A percentile compares a stretch with the other conserved stretches of the same genome.
Conservation (phyloP, 257 asterid genomes). For the Solanum infundibuliforme region DNA sequence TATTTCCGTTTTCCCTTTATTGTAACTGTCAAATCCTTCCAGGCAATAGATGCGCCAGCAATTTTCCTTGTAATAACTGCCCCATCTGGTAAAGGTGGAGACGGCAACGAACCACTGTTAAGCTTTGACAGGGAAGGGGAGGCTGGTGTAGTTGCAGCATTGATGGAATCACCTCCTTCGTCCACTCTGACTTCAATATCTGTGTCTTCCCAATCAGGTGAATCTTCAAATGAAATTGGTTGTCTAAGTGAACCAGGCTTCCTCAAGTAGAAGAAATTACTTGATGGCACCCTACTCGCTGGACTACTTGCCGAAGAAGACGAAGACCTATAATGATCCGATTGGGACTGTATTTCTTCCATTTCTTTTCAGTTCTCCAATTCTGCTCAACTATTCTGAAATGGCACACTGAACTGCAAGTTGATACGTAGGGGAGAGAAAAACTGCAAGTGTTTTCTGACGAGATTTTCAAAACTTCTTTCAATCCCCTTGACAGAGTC, state of each 20-base stretch:
- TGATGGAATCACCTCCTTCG: slow-evolving; percentile 76
- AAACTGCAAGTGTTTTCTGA: background rate
- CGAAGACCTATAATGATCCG: slow-evolving; percentile 88
- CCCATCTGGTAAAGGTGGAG: slow-evolving; percentile 79
- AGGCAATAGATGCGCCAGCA: slow-evolving; percentile 82
- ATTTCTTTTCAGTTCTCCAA: slow-evolving; percentile 19
- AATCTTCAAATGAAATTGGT: slow-evolving; percentile 93
- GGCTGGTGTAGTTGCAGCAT: slow-evolving; percentile 62
- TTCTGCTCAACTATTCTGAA: background rate
- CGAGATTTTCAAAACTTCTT: background rate
- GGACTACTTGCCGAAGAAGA: slow-evolving; percentile 99
- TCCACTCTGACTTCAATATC: slow-evolving; percentile 76
- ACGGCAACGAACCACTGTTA: slow-evolving; percentile 73
- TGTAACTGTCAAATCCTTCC: slow-evolving; percentile 92
- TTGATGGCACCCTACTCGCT: slow-evolving; percentile 81
- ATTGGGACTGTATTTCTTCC: slow-evolving; percentile 97
- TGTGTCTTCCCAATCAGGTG: slow-evolving; percentile 94
- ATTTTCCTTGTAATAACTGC: slow-evolving; percentile 48
- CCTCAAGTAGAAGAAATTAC: slow-evolving; percentile 86
- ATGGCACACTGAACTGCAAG: background rate
- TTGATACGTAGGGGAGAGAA: background rate
- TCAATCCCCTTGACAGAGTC: background rate
- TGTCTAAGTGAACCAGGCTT: slow-evolving; percentile 83
- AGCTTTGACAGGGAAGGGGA: slow-evolving; percentile 91
- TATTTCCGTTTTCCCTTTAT: slow-evolving; percentile 88